Conservation (phyloP, 208 protist species). For the Entamoeba histolytica region DNA sequence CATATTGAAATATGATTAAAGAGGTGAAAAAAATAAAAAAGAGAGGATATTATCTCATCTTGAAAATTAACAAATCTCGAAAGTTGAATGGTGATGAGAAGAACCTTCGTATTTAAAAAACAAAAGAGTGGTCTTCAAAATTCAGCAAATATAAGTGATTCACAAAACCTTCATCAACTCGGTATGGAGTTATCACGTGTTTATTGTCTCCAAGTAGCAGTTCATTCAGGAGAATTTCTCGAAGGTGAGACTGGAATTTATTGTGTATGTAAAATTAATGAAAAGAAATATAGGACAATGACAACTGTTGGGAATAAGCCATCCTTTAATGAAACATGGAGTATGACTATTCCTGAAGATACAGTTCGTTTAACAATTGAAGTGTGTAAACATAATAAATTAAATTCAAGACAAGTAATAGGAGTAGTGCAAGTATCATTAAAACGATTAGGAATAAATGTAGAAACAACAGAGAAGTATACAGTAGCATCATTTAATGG, state of each 20-base stretch:
- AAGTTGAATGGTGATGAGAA: no score
- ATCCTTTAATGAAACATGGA: not conserved
- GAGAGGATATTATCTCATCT: no score
- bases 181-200: fast-evolving
- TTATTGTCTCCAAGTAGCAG: not conserved
- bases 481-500: not conserved
- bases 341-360: not conserved
- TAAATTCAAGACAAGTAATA: not conserved
- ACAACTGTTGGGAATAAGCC: not conserved
- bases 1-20: no score
- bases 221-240: not conserved
- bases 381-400: not conserved
- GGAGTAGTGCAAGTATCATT: not conserved
- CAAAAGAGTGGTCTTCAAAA: no score
- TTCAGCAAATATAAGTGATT: no score
- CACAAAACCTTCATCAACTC: no score
- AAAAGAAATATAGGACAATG: not conserved
- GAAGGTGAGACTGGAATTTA: not conserved
- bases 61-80: no score
- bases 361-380: not conserved
- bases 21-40: no score
- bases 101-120: no score
- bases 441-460: not conserved
- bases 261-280: not conserved
- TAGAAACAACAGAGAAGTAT: not conserved